Conservation (phyloP, 2,329 filamentous ascomycete species). For the Microascus cirrosus region DNA sequence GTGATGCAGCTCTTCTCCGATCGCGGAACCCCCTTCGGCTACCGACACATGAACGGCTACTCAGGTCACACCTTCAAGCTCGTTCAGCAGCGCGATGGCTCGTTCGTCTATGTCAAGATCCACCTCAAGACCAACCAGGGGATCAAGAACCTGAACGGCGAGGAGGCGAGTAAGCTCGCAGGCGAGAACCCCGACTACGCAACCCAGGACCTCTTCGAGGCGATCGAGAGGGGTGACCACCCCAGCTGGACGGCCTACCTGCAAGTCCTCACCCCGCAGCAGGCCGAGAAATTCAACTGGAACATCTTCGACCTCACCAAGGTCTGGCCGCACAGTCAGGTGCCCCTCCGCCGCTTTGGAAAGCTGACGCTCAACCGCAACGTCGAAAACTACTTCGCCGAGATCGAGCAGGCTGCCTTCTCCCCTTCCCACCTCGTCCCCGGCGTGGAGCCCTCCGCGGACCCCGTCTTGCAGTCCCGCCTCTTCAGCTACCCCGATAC, state of each 20-base stretch:
- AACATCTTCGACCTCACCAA: slow-evolving; percentile 62
- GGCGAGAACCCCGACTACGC: slow-evolving; percentile 50
- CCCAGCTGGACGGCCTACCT: slow-evolving; percentile 55
- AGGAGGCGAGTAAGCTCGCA: slow-evolving; percentile 42
- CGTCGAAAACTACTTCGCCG: slow-evolving; percentile 55
- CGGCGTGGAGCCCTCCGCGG: slow-evolving; percentile 49
- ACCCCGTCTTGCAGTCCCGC: slow-evolving; percentile 50
- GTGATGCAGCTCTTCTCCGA: slow-evolving; percentile 58
- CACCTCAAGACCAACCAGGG: slow-evolving; percentile 55
- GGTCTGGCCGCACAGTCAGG: slow-evolving; percentile 53
- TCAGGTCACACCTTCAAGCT: slow-evolving; percentile 58
- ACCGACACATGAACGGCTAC: slow-evolving; percentile 58
- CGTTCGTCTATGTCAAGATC: slow-evolving; percentile 55
- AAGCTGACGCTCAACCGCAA: slow-evolving; percentile 55
- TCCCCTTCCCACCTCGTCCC: slow-evolving; percentile 54
- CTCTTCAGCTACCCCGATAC: slow-evolving; percentile 53
- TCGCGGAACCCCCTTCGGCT: slow-evolving; percentile 53
- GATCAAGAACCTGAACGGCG: slow-evolving; percentile 45
- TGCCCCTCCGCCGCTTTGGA: slow-evolving; percentile 50
- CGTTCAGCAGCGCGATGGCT: slow-evolving; percentile 51
- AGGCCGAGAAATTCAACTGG: slow-evolving; percentile 44
- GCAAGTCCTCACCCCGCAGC: slow-evolving; percentile 51
- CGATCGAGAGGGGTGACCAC: slow-evolving; percentile 48
- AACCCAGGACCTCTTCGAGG: slow-evolving; percentile 52
- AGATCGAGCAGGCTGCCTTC: slow-evolving; percentile 59